Evolutionary conservation across 306 rosid genomes (phyloP).

Genomic region (Trifolium fragiferum): DNA sequence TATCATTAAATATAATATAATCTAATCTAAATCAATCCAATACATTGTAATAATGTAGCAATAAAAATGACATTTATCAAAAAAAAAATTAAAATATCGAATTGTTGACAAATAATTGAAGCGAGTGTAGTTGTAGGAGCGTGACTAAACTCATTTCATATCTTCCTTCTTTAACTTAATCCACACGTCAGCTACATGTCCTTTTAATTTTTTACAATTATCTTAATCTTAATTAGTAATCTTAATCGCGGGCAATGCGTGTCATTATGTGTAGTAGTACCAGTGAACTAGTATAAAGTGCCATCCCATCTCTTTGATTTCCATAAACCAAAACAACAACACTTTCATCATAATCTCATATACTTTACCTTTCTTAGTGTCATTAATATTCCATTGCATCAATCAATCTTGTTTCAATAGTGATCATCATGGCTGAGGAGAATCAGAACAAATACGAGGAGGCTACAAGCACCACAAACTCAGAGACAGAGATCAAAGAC

Average conservation of each 20-base stretch:
- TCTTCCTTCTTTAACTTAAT: slow-evolving; percentile 9
- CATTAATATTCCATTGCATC: not conserved
- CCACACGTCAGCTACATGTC: slow-evolving; percentile 25
- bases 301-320: slow-evolving; percentile 21
- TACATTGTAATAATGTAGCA: too few species aligned
- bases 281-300: slow-evolving; percentile 12
- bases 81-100: not conserved
- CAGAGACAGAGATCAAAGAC: slow-evolving; percentile 57
- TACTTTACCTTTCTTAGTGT: not conserved
- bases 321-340: not conserved
- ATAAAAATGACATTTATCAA: not conserved
- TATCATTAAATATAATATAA: too few species aligned
- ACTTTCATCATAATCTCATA: not conserved
- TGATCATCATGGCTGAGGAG: slow-evolving; percentile 73
- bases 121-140: slow-evolving; percentile 30
- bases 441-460: slow-evolving; percentile 55
- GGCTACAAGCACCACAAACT: slow-evolving; percentile 33
- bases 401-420: not conserved
- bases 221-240: not conserved
- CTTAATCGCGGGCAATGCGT: slow-evolving; percentile 46
- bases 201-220: not conserved
- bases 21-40: too few species aligned
- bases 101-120: not conserved
- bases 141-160: slow-evolving; percentile 1
- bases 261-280: slow-evolving; percentile 54